Evolutionary conservation across 805 yeast genomes (phyloP), one percentile per base, ranked within the genome.

Genomic region (Torulaspora microellipsoides): DNA sequence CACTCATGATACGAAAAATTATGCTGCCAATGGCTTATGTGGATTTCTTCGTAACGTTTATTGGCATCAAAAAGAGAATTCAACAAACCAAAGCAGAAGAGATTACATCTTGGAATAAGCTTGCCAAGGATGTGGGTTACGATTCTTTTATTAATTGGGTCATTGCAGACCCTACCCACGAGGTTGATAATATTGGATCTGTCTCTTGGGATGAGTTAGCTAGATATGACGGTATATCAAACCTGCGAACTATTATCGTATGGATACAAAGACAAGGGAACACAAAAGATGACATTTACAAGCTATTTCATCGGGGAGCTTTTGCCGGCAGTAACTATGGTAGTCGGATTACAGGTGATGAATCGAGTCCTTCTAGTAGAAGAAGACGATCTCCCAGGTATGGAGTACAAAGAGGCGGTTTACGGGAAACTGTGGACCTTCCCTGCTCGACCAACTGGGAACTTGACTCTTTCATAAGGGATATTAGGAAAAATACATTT

Each of bases 1-100:
- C 96, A 49, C 85, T 81, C 8, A 85, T 86, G 44, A 89, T 85
- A 47, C 96, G 76, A 70, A 91, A 89, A 38, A 43, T 59, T 7
- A 46, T 49, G 29, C 20, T 60, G 12, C 55, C 62, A 7, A 39
- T 40, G 40, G 39, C 45, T 1, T 60, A 47, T 36, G 48, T 54
- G 15, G 45, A 48, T 12, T 60, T 53, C 43, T 48, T 56, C 17
- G 36, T 44, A 25, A 42, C 55, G 15, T 48, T 49, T 34, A 47
- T 49, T 14, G 38, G 38, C 7, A 34, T 52, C 25, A 59, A 58
- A 32, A 37, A 43, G 27, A 40, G 40, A 17, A 41, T 49, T 5
- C 52, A 51, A 31, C 42, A 34, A 14, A 28, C 39, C 7, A 36
- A 28, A 8, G 31, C 38, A 17, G 44, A 31, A 7, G 58, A 58